Base-by-base conservation (phyloP, 345 rosid species). In the Sapria himalayana region DNA sequence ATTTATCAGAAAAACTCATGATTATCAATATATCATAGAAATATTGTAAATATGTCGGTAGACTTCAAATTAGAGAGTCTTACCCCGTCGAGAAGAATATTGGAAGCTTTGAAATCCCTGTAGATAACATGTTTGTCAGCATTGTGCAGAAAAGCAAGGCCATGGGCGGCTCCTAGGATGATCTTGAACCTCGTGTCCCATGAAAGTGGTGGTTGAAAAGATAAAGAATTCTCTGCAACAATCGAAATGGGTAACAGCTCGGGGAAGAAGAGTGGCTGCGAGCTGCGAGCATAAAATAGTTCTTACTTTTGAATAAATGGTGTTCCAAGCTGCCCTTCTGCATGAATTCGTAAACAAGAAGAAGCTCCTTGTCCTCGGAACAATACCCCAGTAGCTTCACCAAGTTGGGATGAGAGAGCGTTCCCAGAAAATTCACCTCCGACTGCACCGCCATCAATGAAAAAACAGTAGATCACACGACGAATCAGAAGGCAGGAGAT, bases 251-350 rank as follows among this genome's bases (percentile, higher is more conserved):
- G 14, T 27, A 27, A n/a, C 22, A n/a, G n/a, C n/a, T n/a, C n/a
- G n/a, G n/a, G n/a, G n/a, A n/a, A n/a, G n/a, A n/a, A n/a, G n/a
- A n/a, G n/a, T n/a, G n/a, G n/a, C n/a, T n/a, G n/a, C n/a, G n/a
- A n/a, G n/a, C n/a, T n/a, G n/a, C n/a, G n/a, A n/a, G n/a, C n/a
- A n/a, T n/a, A n/a, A n/a, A n/a, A n/a, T n/a, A 45, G 54, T 39
- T 33, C 76, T 67, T 70, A 70, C 80, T 69, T 64, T 94, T 76
- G 41, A 86, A 86, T 15, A 86, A 56, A 58, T 86, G 97, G 59
- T 86, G 71, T 59, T 81, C 97, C 64, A 86, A 60, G 69, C 97
- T 86, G 24, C 97, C 97, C 52, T 72, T 86, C 39, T 78, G 94
- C 96, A 81, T 78, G 41, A 63, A 85, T 50, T 85, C 96, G 16